Evolutionary conservation across 306 rosid genomes (phyloP), one percentile per base, ranked within the genome.

Genomic region (Lithocarpus polystachyus): DNA sequence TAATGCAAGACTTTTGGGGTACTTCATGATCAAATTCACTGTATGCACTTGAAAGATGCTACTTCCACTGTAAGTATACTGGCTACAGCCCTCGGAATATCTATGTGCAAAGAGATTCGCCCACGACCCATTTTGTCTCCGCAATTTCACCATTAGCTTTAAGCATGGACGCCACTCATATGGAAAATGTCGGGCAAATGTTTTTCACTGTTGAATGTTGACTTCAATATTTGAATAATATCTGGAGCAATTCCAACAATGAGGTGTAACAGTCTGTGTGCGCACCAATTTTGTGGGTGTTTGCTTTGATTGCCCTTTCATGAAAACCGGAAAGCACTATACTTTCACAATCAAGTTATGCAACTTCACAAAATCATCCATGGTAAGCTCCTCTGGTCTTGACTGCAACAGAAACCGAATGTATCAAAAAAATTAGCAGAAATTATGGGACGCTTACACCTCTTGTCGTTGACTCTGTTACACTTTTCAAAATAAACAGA

Each of bases 311-410:
- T 37, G 75, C 71, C 71, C 68, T 65, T 79, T 70, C 65, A 71
- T 28, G 64, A 53, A 81, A 57, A 75, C 67, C 71, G 56, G 48
- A 26, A 28, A 76, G 68, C 45, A 53, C 77, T 89, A 87, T 64
- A 40, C 84, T 79, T 82, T 86, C 75, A 75, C 85, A 45, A 91
- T 88, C 81, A 89, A 74, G 80, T 86, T 91, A 55, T 94, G 97
- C 84, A 92, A 72, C 84, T 83, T 89, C 57, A 89, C 92, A 73
- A 91, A 90, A 84, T 94, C 93, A 59, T 84, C 91, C 72, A 89
- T 12, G 24, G 93, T 85, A 68, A 92, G 89, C 88, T 94, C 99
- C 80, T 88, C 97, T 22, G 95, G 97, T 82, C 97, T 91, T 48
- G 97, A 85, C 97, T 92, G 91, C 73, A 64, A 72, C 65, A 76